A percentile compares a stretch with the other conserved stretches of the same genome.
Conservation (phyloP, 805 yeast genomes). For the Zygoascus bituminiphila region DNA sequence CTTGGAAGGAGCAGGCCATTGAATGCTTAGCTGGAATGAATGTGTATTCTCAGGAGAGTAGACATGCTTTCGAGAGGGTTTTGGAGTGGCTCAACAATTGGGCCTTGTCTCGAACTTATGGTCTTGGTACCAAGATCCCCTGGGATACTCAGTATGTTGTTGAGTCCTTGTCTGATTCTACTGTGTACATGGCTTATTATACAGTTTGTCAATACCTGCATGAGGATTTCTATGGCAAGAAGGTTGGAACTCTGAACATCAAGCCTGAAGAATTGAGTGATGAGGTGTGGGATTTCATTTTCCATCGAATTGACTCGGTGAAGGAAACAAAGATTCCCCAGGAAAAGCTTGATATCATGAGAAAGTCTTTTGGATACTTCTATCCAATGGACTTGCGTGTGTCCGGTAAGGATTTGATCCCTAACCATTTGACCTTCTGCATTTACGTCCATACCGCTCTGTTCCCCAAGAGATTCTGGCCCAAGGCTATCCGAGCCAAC, state of each 20-base stretch:
- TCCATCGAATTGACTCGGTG: slow-evolving; percentile 58
- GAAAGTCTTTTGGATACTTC: slow-evolving; percentile 94
- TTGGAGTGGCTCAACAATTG: slow-evolving; percentile 95
- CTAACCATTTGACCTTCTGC: slow-evolving; percentile 94
- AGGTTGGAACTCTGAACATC: slow-evolving; percentile 63
- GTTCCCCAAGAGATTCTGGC: slow-evolving; percentile 90
- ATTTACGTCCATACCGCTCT: slow-evolving; percentile 87
- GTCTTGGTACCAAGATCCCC: slow-evolving; percentile 89
- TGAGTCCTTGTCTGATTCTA: slow-evolving; percentile 93
- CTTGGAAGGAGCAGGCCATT: slow-evolving; percentile 75
- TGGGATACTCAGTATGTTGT: slow-evolving; percentile 94
- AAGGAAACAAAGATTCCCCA: slow-evolving; percentile 48
- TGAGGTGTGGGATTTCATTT: slow-evolving; percentile 87
- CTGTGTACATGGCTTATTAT: slow-evolving; percentile 90
- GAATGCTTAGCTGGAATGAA: slow-evolving; percentile 72
- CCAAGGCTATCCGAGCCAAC: slow-evolving; percentile 84
- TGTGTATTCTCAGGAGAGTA: slow-evolving; percentile 72
- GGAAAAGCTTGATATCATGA: slow-evolving; percentile 58
- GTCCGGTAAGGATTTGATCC: slow-evolving; percentile 94
- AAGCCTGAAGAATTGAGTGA: slow-evolving; percentile 81
- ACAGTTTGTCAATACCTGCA: slow-evolving; percentile 85
- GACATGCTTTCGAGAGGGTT: slow-evolving; percentile 88
- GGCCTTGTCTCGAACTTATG: slow-evolving; percentile 96
- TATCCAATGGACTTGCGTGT: slow-evolving; percentile 89
- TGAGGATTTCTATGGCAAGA: slow-evolving; percentile 74